Base-by-base conservation (phyloP, 805 yeast genomes). In the Wickerhamiella allomyrinae region DNA sequence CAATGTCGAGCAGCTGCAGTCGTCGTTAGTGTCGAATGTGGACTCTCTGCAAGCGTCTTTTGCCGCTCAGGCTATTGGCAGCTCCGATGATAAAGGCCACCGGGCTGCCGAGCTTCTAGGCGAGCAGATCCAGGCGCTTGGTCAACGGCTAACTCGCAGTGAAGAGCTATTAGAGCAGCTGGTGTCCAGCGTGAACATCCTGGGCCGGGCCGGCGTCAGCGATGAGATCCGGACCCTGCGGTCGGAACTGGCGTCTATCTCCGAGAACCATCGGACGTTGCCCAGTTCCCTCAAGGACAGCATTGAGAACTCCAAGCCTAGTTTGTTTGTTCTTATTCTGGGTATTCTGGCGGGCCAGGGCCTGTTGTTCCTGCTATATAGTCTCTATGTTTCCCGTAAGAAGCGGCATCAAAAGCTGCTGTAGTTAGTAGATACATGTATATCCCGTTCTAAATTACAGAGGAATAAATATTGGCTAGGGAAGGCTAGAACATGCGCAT, bases 391-490 rank as follows among this genome's bases (percentile, higher is more conserved):
- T 5, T 29, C 37, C 11, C 46, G 46, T 34, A 41, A 40, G 25
- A 22, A 39, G 8, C 41, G 41, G 21, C 42, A 40, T 29, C 38
- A 27, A 45, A 54, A 43, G 36, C 37, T 43, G 25, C 37, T 43
- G 20, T 43, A 37, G 29, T n/a, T n/a, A n/a, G n/a, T n/a, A n/a
- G n/a, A n/a, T n/a, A n/a, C n/a, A n/a, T n/a, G n/a, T n/a, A n/a
- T n/a, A n/a, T n/a, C n/a, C n/a, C n/a, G n/a, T n/a, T n/a, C n/a
- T n/a, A n/a, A n/a, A n/a, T n/a, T n/a, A n/a, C n/a, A n/a, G n/a
- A n/a, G n/a, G n/a, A n/a, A n/a, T n/a, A n/a, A n/a, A n/a, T n/a
- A n/a, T n/a, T n/a, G n/a, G n/a, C n/a, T n/a, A n/a, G n/a, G n/a
- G n/a, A n/a, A n/a, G n/a, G 24, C 31, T 27, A 27, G 31, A 27